Evolutionary conservation across 2,329 filamentous ascomycete genomes (phyloP).

Genomic region (Stachybotrys elegans): DNA sequence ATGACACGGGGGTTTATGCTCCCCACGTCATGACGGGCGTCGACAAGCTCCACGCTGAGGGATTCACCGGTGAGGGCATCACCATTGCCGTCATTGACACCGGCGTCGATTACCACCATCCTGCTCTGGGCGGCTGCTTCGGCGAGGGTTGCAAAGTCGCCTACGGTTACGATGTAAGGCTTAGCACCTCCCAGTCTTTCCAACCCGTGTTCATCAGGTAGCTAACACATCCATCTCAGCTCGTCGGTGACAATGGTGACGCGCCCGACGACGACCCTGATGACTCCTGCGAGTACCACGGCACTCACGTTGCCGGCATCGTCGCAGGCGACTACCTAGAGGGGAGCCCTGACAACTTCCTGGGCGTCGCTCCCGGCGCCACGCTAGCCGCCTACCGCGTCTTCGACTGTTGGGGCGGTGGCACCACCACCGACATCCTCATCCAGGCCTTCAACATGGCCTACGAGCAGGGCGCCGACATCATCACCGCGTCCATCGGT

Average conservation of each 20-base stretch:
- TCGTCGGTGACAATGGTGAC: constrained; percentile 45
- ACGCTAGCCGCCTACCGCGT: constrained; percentile 49
- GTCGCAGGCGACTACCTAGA: constrained; percentile 48
- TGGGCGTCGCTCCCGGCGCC: constrained; percentile 48
- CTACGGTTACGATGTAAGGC: constrained; percentile 46
- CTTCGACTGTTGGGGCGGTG: constrained; percentile 42
- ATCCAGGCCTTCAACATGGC: constrained; percentile 52
- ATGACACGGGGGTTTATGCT: too few species aligned
- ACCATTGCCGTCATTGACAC: constrained; percentile 45
- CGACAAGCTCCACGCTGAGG: constrained; percentile 39
- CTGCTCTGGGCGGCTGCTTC: constrained; percentile 58
- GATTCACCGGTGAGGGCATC: constrained; percentile 40
- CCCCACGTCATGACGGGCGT: constrained; percentile 48
- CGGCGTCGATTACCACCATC: constrained; percentile 56
- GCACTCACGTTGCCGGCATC: constrained; percentile 56
- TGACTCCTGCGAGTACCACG: constrained; percentile 46
- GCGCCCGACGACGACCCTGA: constrained; percentile 43
- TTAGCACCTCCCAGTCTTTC: neutral
- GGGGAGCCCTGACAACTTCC: constrained; percentile 39
- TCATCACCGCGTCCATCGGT: constrained; percentile 48
- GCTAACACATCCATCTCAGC: too few species aligned
- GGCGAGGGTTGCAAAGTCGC: constrained; percentile 50
- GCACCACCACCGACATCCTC: constrained; percentile 44
- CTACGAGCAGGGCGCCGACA: constrained; percentile 47
- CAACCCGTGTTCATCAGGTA: neutral